Percentiles rank a stretch among this genome's conserved stretches.
Conservation (phyloP, 768 basidiomycete genomes). For the Austroboletus festivus region DNA sequence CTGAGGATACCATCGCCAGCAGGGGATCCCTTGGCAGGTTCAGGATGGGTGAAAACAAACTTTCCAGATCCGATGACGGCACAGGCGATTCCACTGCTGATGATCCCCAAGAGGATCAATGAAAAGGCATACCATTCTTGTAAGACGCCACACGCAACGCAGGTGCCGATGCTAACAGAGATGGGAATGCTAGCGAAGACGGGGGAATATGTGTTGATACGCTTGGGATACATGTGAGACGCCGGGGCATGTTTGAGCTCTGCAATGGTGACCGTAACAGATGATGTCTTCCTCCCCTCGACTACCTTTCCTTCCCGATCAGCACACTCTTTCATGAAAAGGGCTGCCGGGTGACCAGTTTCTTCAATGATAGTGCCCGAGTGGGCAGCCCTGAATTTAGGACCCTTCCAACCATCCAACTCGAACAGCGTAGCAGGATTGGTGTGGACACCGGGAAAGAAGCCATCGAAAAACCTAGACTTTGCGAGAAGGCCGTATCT, state of each 20-base stretch:
- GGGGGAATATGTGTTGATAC: slow-evolving; percentile 17
- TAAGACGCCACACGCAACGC: slow-evolving; percentile 27
- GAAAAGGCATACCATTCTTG: slow-evolving; percentile 34
- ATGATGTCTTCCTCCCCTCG: slow-evolving; percentile 22
- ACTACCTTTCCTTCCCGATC: slow-evolving; percentile 11
- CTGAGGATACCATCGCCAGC: slow-evolving; percentile 31
- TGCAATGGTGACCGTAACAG: slow-evolving; percentile 28
- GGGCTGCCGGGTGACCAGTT: slow-evolving; percentile 30
- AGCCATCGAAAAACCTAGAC: slow-evolving; percentile 33
- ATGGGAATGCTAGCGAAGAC: slow-evolving; percentile 33
- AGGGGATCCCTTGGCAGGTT: slow-evolving; percentile 24
- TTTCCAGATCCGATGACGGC: slow-evolving; percentile 33
- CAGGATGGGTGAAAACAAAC: slow-evolving; percentile 26
- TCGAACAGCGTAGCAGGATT: slow-evolving; percentile 34
- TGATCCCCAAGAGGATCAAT: slow-evolving; percentile 34
- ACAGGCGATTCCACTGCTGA: slow-evolving; percentile 32
- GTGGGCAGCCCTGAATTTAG: slow-evolving; percentile 31
- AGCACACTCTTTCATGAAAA: slow-evolving; percentile 27
- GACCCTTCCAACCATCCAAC: slow-evolving; percentile 30
- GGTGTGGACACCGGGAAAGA: slow-evolving; percentile 33
- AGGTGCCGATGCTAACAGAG: slow-evolving; percentile 25
- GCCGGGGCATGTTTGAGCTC: slow-evolving; percentile 25
- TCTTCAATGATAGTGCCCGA: slow-evolving; percentile 32
- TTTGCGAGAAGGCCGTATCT: slow-evolving; percentile 32
- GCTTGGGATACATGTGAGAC: slow-evolving; percentile 14